Percentiles rank a stretch among this genome's conserved stretches.
These are phyloP conservation scores for Lachancea fermentati DNA, from an alignment of 805 yeast species.

Conservation along the genomic window DNA sequence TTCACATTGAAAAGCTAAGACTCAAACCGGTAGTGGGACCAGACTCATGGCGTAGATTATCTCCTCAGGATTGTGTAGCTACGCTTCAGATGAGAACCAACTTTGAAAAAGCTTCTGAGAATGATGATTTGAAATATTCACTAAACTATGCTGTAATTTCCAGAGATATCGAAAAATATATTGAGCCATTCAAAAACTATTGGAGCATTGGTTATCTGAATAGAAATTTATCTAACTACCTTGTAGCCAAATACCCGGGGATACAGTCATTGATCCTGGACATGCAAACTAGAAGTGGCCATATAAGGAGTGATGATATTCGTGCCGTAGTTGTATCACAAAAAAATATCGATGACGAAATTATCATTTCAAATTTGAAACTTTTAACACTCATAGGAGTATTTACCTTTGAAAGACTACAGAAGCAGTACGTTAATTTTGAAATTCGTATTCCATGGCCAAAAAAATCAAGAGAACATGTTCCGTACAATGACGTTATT, in stretches of 20 bases:
- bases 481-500: slow-evolving; percentile 37
- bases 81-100: slow-evolving; percentile 59
- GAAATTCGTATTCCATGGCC: slow-evolving; percentile 47
- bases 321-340: slow-evolving; percentile 11
- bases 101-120: slow-evolving; percentile 65
- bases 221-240: slow-evolving; percentile 40
- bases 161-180: slow-evolving; percentile 50
- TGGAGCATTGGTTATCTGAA: slow-evolving; percentile 38
- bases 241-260: slow-evolving; percentile 33
- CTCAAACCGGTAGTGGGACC: slow-evolving; percentile 62
- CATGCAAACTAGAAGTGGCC: slow-evolving; percentile 21
- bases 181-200: slow-evolving; percentile 36
- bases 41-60: slow-evolving; percentile 68
- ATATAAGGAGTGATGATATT: slow-evolving; percentile 31
- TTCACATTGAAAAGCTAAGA: slow-evolving; percentile 49
- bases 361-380: slow-evolving; percentile 44
- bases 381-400: slow-evolving; percentile 85
- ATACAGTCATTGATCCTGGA: slow-evolving; percentile 17
- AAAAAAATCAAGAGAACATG: slow-evolving; percentile 9
- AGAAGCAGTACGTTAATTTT: slow-evolving; percentile 67
- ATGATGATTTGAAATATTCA: slow-evolving; percentile 77
- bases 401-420: slow-evolving; percentile 80
- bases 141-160: slow-evolving; percentile 85
- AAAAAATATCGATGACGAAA: neutral
- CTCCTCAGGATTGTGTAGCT: slow-evolving; percentile 59